Evolutionary conservation across 257 asterid genomes (phyloP).

Genomic region (Paraleonurus japonicus): DNA sequence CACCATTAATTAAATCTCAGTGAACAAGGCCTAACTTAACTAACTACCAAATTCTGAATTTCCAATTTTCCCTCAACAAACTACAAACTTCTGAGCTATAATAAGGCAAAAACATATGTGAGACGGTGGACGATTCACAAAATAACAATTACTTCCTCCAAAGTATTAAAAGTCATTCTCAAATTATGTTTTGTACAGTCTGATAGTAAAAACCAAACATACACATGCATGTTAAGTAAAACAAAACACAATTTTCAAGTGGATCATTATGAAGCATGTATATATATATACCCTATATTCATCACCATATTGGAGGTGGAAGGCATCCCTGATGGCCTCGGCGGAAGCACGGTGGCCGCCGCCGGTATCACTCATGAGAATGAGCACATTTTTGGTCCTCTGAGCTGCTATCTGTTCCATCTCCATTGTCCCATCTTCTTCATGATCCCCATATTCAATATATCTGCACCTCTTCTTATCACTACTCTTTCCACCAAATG

Average conservation of each 20-base stretch:
- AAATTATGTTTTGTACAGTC: too few relatives aligned
- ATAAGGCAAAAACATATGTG: too few relatives aligned
- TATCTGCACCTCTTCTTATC: conserved; percentile 38
- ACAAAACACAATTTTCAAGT: not conserved
- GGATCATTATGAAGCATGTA: not conserved
- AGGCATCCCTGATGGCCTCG: conserved; percentile 46
- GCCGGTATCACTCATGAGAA: conserved; percentile 94
- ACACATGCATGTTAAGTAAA: not conserved
- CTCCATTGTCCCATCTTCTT: conserved; percentile 62
- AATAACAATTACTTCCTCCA: too few relatives aligned
- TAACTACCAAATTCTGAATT: not conserved
- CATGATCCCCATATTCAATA: conserved; percentile 53
- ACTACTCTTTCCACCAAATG: conserved; percentile 48
- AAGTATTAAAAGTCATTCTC: too few relatives aligned
- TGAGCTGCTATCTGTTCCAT: conserved; percentile 87
- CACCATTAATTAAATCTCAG: too few relatives aligned
- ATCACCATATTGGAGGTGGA: conserved; percentile 39
- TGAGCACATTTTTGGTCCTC: conserved; percentile 77
- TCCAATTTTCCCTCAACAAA: not conserved
- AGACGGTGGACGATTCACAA: too few relatives aligned
- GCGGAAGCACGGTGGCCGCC: conserved; percentile 69
- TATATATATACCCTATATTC: conserved; percentile 36
- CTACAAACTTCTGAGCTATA: not conserved
- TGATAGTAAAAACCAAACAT: not conserved
- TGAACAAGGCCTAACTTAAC: not conserved